Evolutionary conservation across 805 yeast species (phyloP).

Genomic region (Citeromyces matritensis): DNA sequence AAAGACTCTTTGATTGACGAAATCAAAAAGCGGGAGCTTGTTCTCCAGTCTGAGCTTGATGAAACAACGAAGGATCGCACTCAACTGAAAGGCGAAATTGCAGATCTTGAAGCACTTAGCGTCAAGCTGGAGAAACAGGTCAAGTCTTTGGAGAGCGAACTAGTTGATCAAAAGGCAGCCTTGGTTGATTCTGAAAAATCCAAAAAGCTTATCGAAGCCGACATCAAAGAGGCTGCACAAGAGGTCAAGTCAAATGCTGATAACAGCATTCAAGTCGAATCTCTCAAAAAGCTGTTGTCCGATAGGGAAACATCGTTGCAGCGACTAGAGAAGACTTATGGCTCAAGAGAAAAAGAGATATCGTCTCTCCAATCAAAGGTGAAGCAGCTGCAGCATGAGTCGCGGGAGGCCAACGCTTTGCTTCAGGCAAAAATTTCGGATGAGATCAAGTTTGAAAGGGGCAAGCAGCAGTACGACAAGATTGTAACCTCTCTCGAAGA

Average conservation of each 20-base stretch:
- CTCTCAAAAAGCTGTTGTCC: too few species aligned
- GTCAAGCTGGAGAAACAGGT: conserved; percentile 2
- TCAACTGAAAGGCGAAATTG: conserved; percentile 10
- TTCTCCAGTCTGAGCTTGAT: conserved; percentile 19
- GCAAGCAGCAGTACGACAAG: conserved; percentile 24
- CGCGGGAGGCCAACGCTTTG: conserved; percentile 22
- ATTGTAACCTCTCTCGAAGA: conserved; percentile 21
- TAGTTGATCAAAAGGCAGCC: conserved; percentile 5
- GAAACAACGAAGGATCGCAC: conserved; percentile 12
- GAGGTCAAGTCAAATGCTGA: too few species aligned
- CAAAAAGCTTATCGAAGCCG: conserved; percentile 1
- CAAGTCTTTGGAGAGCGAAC: conserved; percentile 5
- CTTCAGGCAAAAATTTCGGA: conserved; percentile 25
- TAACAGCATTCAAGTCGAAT: conserved; percentile 2
- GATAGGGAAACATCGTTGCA: not conserved
- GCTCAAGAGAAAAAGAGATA: not conserved
- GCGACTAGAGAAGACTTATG: not conserved
- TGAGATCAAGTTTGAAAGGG: conserved; percentile 25
- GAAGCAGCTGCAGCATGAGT: conserved; percentile 27
- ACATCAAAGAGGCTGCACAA: conserved; percentile 4
- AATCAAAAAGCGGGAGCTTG: conserved; percentile 24
- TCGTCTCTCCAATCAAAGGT: not conserved
- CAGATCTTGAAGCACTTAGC: conserved; percentile 3
- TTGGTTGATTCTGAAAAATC: not conserved
- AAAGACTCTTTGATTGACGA: conserved; percentile 22